Conservation (phyloP, 2,329 filamentous ascomycete species). For the Teratosphaeria pseudoeucalypti region DNA sequence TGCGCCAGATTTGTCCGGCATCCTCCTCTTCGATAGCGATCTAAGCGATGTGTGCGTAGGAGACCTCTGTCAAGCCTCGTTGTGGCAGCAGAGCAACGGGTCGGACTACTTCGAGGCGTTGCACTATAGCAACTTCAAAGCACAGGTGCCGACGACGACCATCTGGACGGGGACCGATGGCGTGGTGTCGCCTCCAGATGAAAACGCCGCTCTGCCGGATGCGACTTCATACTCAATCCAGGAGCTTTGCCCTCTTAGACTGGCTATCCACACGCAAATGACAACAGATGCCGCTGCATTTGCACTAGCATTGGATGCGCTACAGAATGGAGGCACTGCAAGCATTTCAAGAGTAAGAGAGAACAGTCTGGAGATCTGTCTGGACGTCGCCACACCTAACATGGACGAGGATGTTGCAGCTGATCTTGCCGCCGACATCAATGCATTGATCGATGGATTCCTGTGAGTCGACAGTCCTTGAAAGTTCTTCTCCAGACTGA, state of each 20-base stretch:
- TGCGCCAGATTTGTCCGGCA: constrained; percentile 20
- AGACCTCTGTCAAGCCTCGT: constrained; percentile 18
- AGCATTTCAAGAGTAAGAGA: constrained; percentile 11
- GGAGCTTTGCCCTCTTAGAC: constrained; percentile 17
- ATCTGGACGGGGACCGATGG: constrained; percentile 21
- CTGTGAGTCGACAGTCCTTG: constrained; percentile 8
- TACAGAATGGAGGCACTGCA: constrained; percentile 17
- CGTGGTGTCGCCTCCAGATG: constrained; percentile 16
- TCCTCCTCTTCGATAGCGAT: constrained; percentile 14
- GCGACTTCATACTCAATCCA: constrained; percentile 16
- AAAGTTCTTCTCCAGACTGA: neutral
- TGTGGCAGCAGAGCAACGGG: constrained; percentile 22
- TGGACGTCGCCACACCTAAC: constrained; percentile 11
- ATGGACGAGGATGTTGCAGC: constrained; percentile 13
- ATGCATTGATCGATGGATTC: constrained; percentile 15
- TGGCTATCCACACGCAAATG: constrained; percentile 16
- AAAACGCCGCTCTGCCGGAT: constrained; percentile 20
- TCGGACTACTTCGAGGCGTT: constrained; percentile 21
- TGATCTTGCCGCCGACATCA: constrained; percentile 6
- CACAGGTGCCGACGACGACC: constrained; percentile 19
- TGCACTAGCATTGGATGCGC: constrained; percentile 19
- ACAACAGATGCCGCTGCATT: constrained; percentile 20
- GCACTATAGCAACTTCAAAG: constrained; percentile 13
- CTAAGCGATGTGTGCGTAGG: constrained; percentile 15
- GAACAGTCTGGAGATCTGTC: constrained; percentile 9